These are phyloP conservation scores for Paxillus involutus DNA, from an alignment of 768 basidiomycete genomes.

Conservation along the genomic window DNA sequence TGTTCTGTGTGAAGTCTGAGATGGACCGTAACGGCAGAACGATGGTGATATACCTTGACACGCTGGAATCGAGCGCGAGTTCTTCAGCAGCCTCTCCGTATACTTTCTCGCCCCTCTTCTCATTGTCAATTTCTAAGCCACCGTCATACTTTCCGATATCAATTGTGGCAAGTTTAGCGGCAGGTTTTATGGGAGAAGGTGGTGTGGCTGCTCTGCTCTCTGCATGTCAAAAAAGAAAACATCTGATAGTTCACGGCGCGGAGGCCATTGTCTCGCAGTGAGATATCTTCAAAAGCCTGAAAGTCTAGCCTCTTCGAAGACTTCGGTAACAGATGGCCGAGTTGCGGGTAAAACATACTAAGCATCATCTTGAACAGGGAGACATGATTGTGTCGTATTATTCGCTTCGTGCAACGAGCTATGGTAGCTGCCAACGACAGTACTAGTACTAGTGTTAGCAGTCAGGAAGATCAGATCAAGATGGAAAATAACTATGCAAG, in stretches of 20 bases:
- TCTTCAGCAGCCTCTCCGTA: constrained; percentile 78
- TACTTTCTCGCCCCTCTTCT: constrained; percentile 72
- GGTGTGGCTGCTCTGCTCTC: constrained; percentile 28
- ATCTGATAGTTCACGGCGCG: no score
- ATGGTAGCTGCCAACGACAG: no score
- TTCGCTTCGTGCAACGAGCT: no score
- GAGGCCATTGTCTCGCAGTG: neutral
- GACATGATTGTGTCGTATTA: no score
- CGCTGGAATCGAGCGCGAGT: constrained; percentile 83
- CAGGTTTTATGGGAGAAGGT: constrained; percentile 18
- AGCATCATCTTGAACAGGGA: no score
- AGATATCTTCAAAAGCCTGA: neutral
- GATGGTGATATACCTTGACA: constrained; percentile 51
- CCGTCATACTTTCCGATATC: constrained; percentile 95
- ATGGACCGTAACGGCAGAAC: neutral
- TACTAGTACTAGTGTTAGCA: no score
- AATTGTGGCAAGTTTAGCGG: constrained; percentile 31
- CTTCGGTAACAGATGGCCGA: neutral
- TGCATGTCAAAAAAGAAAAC: no score
- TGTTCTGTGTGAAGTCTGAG: constrained; percentile 39
- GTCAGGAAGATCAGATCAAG: no score
- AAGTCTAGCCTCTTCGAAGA: no score
- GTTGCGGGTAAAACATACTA: no score
- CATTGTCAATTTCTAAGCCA: constrained; percentile 90
- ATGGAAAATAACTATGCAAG: no score